phyloP scores from a whole-genome alignment of 2,329 filamentous ascomycete genomes.

The Sarocladium kiliense region DNA sequence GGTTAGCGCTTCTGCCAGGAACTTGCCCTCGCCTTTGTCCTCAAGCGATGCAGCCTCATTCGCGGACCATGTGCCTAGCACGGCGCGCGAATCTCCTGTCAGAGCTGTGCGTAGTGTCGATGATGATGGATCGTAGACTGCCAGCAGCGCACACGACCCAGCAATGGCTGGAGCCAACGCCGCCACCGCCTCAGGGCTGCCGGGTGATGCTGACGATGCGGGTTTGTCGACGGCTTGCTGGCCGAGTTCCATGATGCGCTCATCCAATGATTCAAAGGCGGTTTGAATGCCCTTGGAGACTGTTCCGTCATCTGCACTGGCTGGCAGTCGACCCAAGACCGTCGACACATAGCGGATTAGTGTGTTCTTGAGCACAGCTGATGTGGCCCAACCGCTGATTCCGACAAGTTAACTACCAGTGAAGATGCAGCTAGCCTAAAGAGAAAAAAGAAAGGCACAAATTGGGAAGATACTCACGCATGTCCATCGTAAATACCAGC shows the following conservation, averaged over 20 bases:
- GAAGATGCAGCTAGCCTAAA: background rate
- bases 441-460: background rate
- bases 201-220: no score
- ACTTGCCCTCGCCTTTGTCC: conserved; percentile 28
- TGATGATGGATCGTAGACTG: conserved; percentile 52
- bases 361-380: conserved; percentile 30
- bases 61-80: conserved; percentile 47
- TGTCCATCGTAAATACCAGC: conserved; percentile 45
- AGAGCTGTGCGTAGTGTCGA: conserved; percentile 57
- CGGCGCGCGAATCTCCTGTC: conserved; percentile 62
- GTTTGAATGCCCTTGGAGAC: conserved; percentile 44
- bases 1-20: conserved; percentile 50
- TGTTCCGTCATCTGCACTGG: conserved; percentile 39
- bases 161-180: conserved; percentile 31
- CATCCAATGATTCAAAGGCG: conserved; percentile 52
- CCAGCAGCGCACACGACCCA: conserved; percentile 60
- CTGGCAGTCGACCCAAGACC: conserved; percentile 26
- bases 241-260: conserved; percentile 43
- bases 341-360: conserved; percentile 38
- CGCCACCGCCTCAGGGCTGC: conserved; percentile 21
- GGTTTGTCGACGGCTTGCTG: conserved; percentile 24
- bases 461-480: conserved; percentile 27
- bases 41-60: conserved; percentile 17
- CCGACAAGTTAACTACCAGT: background rate
- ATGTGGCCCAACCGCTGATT: conserved; percentile 35